phyloP scores from a whole-genome alignment of 768 basidiomycete genomes.

The Hemileccinum rubropunctum region DNA sequence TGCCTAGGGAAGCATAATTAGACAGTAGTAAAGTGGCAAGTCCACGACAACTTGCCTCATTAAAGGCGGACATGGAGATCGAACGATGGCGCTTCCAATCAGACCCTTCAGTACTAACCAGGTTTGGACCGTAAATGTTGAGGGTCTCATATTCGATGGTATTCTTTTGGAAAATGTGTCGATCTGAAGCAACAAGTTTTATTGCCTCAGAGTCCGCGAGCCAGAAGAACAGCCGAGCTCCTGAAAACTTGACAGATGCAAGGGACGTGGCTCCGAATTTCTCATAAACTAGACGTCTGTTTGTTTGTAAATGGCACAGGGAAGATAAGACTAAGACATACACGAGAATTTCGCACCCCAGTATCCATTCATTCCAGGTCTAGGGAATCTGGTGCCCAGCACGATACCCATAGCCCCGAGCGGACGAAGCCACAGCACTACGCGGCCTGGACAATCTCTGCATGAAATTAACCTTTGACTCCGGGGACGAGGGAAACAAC shows the following conservation, averaged over 20 bases:
- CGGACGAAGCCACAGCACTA: conserved; percentile 32
- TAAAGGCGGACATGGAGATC: conserved; percentile 48
- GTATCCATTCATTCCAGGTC: conserved; percentile 32
- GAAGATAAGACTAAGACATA: conserved; percentile 21
- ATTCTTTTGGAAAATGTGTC: conserved; percentile 41
- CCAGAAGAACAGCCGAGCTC: conserved; percentile 37
- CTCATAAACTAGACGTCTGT: not conserved
- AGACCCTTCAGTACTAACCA: conserved; percentile 40
- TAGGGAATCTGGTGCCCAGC: conserved; percentile 34
- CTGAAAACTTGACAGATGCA: conserved; percentile 34
- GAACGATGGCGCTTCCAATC: conserved; percentile 48
- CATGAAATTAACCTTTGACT: not conserved
- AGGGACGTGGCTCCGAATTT: conserved; percentile 39
- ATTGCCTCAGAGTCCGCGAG: conserved; percentile 44
- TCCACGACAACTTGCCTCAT: conserved; percentile 37
- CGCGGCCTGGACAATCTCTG: conserved; percentile 21
- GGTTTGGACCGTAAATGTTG: conserved; percentile 45
- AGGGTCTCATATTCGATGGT: conserved; percentile 37
- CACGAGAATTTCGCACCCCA: conserved; percentile 36
- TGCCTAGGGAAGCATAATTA: conserved; percentile 27
- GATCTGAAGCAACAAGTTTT: conserved; percentile 32
- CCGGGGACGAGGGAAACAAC: not conserved
- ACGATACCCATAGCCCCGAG: conserved; percentile 27
- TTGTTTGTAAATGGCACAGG: not conserved
- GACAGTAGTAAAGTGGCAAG: not conserved